A percentile compares a stretch with the other conserved stretches of the same genome.
phyloP scores from a whole-genome alignment of 495 filamentous ascomycete species.

The Penicillium cosmopolitanum region DNA sequence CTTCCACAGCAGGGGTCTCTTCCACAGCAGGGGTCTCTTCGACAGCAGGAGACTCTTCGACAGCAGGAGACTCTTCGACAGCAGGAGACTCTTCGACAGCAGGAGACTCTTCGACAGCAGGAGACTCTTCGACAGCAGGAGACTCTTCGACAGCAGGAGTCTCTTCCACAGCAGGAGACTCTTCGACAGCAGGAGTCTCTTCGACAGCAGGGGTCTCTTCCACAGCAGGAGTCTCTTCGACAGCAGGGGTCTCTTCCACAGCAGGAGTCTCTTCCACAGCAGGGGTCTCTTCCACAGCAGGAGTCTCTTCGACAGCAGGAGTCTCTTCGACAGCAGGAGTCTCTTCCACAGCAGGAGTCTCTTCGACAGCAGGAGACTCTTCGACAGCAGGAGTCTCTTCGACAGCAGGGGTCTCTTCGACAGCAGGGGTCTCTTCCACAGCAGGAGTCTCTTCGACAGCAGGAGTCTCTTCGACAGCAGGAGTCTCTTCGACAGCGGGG shows the following conservation, averaged over 20 bases:
- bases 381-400: not conserved
- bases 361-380: not conserved
- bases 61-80: not conserved
- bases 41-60: not conserved
- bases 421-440: conserved; percentile 12
- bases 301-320: not conserved
- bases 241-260: not conserved
- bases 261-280: too few species aligned
- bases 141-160: not conserved
- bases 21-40: not conserved
- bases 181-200: not conserved
- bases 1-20: not conserved
- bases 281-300: not conserved
- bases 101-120: not conserved
- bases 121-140: not conserved
- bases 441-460: not conserved
- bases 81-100: not conserved
- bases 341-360: not conserved
- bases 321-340: not conserved
- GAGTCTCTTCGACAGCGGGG: not conserved
- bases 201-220: not conserved
- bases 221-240: not conserved
- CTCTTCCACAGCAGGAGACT: not conserved
- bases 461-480: not conserved
- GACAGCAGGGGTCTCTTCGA: not conserved